Evolutionary conservation across 345 rosid genomes (phyloP).

Genomic region (Lumnitzera littorea): DNA sequence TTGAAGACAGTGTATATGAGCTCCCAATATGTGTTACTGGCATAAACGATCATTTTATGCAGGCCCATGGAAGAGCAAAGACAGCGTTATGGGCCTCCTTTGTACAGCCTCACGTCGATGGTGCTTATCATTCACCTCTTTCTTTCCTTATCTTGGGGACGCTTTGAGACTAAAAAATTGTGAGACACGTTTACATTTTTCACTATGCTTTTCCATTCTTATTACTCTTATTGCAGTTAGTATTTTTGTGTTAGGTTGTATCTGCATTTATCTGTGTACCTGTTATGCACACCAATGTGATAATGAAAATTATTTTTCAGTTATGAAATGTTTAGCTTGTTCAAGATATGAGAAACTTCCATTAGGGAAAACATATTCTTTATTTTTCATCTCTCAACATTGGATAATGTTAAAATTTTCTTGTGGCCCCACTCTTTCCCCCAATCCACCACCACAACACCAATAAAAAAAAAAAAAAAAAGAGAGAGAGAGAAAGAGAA

Average conservation of each 20-base stretch:
- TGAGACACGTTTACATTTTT: conserved; percentile 29
- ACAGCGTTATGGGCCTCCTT: conserved; percentile 88
- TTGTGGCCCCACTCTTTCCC: no score
- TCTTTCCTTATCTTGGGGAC: conserved; percentile 55
- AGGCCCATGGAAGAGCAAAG: conserved; percentile 99
- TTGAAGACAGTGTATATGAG: no score
- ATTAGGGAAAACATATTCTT: no score
- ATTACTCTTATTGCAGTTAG: neutral
- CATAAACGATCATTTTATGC: conserved; percentile 11
- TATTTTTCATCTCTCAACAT: neutral
- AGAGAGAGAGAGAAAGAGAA: no score
- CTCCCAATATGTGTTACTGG: conserved; percentile 6
- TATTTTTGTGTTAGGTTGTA: no score
- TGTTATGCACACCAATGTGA: no score
- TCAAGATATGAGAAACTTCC: no score
- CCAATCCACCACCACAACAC: no score
- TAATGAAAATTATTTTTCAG: no score
- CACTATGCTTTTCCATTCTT: conserved; percentile 4
- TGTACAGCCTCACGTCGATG: conserved; percentile 76
- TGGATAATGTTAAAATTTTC: neutral
- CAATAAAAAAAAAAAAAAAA: no score
- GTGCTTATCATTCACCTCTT: conserved; percentile 52
- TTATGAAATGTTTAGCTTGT: no score
- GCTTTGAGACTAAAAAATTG: conserved; percentile 59
- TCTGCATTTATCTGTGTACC: no score